Evolutionary conservation across 139 green algal genomes (phyloP).

Genomic region (Penium margaritaceum): DNA sequence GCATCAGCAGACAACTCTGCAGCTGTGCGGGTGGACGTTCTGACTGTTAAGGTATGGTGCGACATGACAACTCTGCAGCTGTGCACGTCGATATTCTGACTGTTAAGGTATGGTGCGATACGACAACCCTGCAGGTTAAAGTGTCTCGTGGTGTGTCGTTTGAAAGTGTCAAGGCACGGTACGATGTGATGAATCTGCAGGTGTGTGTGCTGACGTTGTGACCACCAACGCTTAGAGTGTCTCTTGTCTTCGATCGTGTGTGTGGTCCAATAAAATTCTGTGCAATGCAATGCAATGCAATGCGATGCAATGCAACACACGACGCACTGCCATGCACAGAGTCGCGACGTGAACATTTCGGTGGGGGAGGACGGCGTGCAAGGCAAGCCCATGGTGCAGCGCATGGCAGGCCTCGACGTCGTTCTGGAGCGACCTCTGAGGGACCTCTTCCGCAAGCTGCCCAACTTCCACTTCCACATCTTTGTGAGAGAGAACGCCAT

Average conservation of each 20-base stretch:
- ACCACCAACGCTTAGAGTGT: conserved; percentile 51
- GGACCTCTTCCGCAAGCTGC: conserved; percentile 37
- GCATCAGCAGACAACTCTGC: background rate
- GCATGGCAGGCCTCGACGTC: conserved; percentile 44
- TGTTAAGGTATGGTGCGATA: conserved; percentile 49
- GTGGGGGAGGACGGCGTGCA: conserved; percentile 30
- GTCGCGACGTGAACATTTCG: conserved; percentile 18
- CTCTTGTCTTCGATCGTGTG: too few species aligned
- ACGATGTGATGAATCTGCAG: too few species aligned
- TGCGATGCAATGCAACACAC: too few species aligned
- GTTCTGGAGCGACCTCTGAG: conserved; percentile 52
- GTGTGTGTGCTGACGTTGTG: too few species aligned
- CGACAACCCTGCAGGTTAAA: conserved; percentile 1
- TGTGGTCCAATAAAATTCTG: too few species aligned
- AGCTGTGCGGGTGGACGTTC: conserved; percentile 35
- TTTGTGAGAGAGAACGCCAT: conserved; percentile 19
- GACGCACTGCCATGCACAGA: too few species aligned
- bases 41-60: conserved; percentile 19
- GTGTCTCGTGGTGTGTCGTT: conserved; percentile 25
- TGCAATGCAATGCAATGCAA: too few species aligned
- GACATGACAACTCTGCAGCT: too few species aligned
- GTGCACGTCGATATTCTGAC: too few species aligned
- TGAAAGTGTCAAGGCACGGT: conserved; percentile 10
- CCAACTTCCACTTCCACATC: conserved; percentile 31
- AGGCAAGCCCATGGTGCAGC: conserved; percentile 63